Evolutionary conservation across 176 grass and related monocot species (phyloP).

Genomic region (Alopecurus myosuroides): DNA sequence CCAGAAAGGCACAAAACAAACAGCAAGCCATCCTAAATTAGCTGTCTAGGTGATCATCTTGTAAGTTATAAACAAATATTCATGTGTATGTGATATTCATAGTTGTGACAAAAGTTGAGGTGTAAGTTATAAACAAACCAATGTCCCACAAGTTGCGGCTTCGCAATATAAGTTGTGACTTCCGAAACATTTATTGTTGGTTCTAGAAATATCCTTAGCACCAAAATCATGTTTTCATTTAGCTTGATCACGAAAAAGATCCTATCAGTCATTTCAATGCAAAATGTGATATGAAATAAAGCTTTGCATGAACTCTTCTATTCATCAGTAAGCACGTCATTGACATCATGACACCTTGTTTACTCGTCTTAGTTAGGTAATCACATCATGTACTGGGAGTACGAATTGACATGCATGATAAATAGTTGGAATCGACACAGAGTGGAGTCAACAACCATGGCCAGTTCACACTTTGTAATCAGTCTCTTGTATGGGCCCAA

Average conservation of each 20-base stretch:
- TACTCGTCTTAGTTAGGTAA: not conserved
- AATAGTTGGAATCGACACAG: not conserved
- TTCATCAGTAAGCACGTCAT: not conserved
- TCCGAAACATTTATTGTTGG: not conserved
- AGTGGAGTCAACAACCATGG: not conserved
- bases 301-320: not conserved
- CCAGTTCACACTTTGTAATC: not conserved
- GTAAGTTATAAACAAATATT: too few relatives aligned
- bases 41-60: too few relatives aligned
- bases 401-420: not conserved
- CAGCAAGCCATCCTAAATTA: too few relatives aligned
- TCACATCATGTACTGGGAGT: not conserved
- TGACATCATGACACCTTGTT: not conserved
- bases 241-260: not conserved
- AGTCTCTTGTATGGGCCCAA: too few relatives aligned
- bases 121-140: too few relatives aligned
- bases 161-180: too few relatives aligned
- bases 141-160: too few relatives aligned
- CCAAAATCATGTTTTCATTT: not conserved
- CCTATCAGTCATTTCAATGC: not conserved
- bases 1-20: too few relatives aligned
- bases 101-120: too few relatives aligned
- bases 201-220: not conserved
- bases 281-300: not conserved
- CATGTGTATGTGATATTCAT: too few relatives aligned